Base-by-base conservation (phyloP, 2,329 filamentous ascomycete species). In the Ophiocordyceps camponoti-rufipedis region DNA sequence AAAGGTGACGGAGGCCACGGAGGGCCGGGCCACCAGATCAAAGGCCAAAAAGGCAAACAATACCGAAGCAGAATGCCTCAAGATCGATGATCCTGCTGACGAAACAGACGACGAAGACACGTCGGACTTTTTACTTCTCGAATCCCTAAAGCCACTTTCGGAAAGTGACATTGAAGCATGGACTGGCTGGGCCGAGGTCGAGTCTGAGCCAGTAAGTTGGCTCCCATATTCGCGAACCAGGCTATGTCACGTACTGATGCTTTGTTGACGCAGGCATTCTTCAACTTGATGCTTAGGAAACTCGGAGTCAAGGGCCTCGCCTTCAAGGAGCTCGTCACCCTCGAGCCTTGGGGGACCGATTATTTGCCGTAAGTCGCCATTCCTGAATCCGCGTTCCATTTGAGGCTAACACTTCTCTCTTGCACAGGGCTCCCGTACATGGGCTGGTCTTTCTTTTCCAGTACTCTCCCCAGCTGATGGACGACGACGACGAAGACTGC, bases 361-460 rank as follows among this genome's bases (percentile, higher is more conserved):
- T 62, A 69, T 38, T 65, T 89, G 31, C 75, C 80, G 76, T 83
- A 62, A 43, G 32, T 42, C 6, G 2, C 0, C 35, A n/a, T 5
- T 19, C 43, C 7, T 4, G 13, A 10, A 14, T 16, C 23, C 28
- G 6, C 5, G 4, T 18, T 28, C 16, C 12, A 31, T 29, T 3
- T 2, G 5, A 35, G 14, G 16, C n/a, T 46, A 11, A 11, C 9
- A 10, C 4, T 28, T 5, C 16, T n/a, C 41, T 5, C 42, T 18
- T 16, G 16, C 44, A 29, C 53, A 84, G 80, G 5, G 74, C 81
- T 53, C 83, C 84, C 2, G 72, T 91, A 2, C 78, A 85, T 54
- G 89, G 89, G 3, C 65, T 96, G n/a, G 82, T 98, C 44, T 91
- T 96, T 50, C 72, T 94, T 1, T 94, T 86, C 54, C 75, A 81